Evolutionary conservation across 1,284 basidiomycete genomes (phyloP), one percentile per base, ranked within the genome.

Genomic region (Moesziomyces aphidis): DNA sequence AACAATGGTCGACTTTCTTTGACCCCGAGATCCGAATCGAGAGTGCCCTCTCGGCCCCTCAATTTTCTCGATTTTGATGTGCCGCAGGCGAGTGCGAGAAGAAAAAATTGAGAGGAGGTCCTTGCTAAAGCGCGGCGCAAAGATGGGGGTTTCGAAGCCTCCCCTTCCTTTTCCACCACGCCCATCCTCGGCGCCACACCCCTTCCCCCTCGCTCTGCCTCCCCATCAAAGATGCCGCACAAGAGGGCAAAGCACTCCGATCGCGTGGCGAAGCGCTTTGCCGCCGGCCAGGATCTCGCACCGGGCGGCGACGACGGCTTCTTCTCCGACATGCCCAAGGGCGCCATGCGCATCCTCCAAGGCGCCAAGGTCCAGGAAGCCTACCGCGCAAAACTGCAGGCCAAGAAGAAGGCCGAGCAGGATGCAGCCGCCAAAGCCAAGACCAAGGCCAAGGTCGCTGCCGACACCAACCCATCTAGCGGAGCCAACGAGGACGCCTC

Each of bases 201-300:
- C 23, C 11, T 28, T 21, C 17, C 31, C 26, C 28, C 24, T 45
- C 46, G 50, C 31, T 15, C 31, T n/a, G n/a, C 34, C 31, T 21
- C 50, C 28, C 21, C 50, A 50, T 28, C 24, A 46, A 52, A 15
- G n/a, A 81, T 81, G 80, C 80, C 80, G 22, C 78, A 80, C 70
- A 81, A 81, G 52, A 66, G 78, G 28, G 78, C 80, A 1, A 81
- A 80, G 44, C 64, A 61, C 47, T 78, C 78, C 15, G 67, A 66
- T 47, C 67, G 80, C 34, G 51, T 71, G 31, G 69, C 77, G 31
- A 67, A 76, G 52, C 76, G 78, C 44, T 65, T 68, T 54, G 50
- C 56, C 49, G 22, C 69, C 11, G 75, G 77, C 11, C 54, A 73
- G 44, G 62, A 80, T 53, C 58, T 74, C 21, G 72, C 79, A 24